Evolutionary conservation across 2,329 filamentous ascomycete genomes (phyloP).

Genomic region (Aspergillus sp.): DNA sequence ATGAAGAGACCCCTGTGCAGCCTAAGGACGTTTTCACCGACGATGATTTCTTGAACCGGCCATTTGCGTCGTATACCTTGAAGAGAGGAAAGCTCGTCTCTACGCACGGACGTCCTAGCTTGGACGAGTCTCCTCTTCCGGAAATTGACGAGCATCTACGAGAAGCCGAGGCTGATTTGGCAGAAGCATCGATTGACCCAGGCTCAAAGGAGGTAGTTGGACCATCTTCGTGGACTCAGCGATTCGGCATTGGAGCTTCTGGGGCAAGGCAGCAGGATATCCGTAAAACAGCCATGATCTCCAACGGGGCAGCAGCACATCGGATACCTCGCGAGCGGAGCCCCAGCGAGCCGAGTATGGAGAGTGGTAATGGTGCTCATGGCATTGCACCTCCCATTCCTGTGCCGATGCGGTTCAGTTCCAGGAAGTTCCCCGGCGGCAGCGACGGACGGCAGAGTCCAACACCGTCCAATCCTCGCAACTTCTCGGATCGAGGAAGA

Average conservation of each 20-base stretch:
- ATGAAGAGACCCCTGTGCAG: slow-evolving; percentile 40
- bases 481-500: slow-evolving; percentile 58
- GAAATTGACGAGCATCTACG: slow-evolving; percentile 43
- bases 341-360: slow-evolving; percentile 48
- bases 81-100: slow-evolving; percentile 46
- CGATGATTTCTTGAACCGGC: slow-evolving; percentile 47
- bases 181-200: slow-evolving; percentile 18
- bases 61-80: slow-evolving; percentile 47
- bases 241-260: slow-evolving; percentile 44
- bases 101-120: slow-evolving; percentile 30
- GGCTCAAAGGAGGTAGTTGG: slow-evolving; percentile 14
- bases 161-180: slow-evolving; percentile 30
- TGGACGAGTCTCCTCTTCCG: slow-evolving; percentile 36
- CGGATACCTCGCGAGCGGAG: slow-evolving; percentile 60
- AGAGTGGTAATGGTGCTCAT: slow-evolving; percentile 41
- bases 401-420: slow-evolving; percentile 86
- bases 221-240: slow-evolving; percentile 21
- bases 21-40: slow-evolving; percentile 43
- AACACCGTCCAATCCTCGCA: slow-evolving; percentile 59
- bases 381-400: slow-evolving; percentile 73
- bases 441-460: slow-evolving; percentile 81
- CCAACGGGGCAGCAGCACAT: slow-evolving; percentile 73
- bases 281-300: slow-evolving; percentile 76
- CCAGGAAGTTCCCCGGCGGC: slow-evolving; percentile 67
- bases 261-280: slow-evolving; percentile 61